Evolutionary conservation across 192 early-diverging fungal genomes (phyloP).

Genomic region (Oehlia diaphana): DNA sequence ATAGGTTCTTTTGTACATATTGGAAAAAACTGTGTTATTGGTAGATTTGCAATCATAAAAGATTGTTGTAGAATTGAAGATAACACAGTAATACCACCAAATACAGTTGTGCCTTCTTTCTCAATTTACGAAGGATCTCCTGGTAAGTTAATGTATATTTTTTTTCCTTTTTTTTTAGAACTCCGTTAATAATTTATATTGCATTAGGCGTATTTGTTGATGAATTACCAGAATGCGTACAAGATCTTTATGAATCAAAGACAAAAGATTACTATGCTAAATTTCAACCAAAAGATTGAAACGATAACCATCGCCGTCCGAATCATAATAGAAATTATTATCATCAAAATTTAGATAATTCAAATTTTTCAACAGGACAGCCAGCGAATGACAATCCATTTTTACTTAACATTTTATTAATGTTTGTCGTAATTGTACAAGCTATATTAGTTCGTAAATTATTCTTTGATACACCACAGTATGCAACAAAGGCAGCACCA

Average conservation of each 20-base stretch:
- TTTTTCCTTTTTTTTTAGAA: background rate
- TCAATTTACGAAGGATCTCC: slow-evolving; percentile 87
- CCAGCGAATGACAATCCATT: background rate
- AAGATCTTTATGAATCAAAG: slow-evolving; percentile 74
- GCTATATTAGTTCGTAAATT: slow-evolving; percentile 12
- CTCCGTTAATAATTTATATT: too few relatives aligned
- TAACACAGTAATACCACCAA: slow-evolving; percentile 86
- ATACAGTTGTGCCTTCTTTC: slow-evolving; percentile 90
- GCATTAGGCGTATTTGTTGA: slow-evolving; percentile 61
- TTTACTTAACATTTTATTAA: slow-evolving; percentile 24
- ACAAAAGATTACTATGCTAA: slow-evolving; percentile 79
- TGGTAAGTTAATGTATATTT: slow-evolving; percentile 41
- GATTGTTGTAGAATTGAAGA: slow-evolving; percentile 91
- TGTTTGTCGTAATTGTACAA: slow-evolving; percentile 15
- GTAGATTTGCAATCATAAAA: slow-evolving; percentile 94
- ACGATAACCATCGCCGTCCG: background rate
- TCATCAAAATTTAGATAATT: background rate
- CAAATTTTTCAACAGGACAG: background rate
- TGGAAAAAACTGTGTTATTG: slow-evolving; percentile 93
- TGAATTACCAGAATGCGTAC: slow-evolving; percentile 85
- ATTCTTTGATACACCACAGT: slow-evolving; percentile 11
- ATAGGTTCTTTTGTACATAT: slow-evolving; percentile 91
- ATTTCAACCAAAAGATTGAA: slow-evolving; percentile 55
- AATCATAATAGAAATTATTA: background rate
- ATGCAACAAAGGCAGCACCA: background rate